A percentile compares a stretch with the other conserved stretches of the same genome.
Conservation (phyloP, 257 asterid species). For the Cruciata laevipes region DNA sequence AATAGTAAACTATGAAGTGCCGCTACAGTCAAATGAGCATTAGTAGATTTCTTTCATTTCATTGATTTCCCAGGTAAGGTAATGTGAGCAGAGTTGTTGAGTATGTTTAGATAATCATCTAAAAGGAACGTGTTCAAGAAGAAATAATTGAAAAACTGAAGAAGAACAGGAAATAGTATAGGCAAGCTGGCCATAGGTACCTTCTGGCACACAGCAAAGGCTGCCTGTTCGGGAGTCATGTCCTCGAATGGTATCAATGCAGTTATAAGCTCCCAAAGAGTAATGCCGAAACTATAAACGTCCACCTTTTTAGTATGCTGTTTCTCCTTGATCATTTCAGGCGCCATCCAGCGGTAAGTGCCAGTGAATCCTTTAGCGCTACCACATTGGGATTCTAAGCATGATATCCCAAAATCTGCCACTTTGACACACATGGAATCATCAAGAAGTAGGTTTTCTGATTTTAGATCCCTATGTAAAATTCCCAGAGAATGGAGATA, state of each 20-base stretch:
- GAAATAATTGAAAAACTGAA: no score
- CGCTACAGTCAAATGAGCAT: no score
- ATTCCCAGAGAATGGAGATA: slow-evolving; percentile 89
- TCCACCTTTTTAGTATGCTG: slow-evolving; percentile 92
- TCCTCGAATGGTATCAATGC: slow-evolving; percentile 84
- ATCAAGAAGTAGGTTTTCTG: slow-evolving; percentile 82
- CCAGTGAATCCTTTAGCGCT: slow-evolving; percentile 93
- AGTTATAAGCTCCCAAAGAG: slow-evolving; percentile 89
- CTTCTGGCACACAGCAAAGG: slow-evolving; percentile 98
- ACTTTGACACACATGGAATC: slow-evolving; percentile 87
- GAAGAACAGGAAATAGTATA: background rate
- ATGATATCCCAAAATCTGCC: slow-evolving; percentile 92
- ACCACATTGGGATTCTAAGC: slow-evolving; percentile 91
- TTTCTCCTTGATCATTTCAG: slow-evolving; percentile 92
- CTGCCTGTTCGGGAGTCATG: slow-evolving; percentile 98
- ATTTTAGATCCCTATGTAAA: slow-evolving; percentile 90
- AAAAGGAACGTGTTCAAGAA: background rate
- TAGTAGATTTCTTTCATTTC: no score
- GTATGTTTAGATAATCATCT: background rate
- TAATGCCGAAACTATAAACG: slow-evolving; percentile 84
- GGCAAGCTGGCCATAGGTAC: slow-evolving; percentile 27
- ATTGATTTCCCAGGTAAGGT: no score
- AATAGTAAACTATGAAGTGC: background rate
- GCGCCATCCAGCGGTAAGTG: slow-evolving; percentile 99
- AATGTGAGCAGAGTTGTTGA: background rate